These are phyloP conservation scores for Lipomyces anomalus DNA, from an alignment of 805 yeast genomes.

Conservation along the genomic window DNA sequence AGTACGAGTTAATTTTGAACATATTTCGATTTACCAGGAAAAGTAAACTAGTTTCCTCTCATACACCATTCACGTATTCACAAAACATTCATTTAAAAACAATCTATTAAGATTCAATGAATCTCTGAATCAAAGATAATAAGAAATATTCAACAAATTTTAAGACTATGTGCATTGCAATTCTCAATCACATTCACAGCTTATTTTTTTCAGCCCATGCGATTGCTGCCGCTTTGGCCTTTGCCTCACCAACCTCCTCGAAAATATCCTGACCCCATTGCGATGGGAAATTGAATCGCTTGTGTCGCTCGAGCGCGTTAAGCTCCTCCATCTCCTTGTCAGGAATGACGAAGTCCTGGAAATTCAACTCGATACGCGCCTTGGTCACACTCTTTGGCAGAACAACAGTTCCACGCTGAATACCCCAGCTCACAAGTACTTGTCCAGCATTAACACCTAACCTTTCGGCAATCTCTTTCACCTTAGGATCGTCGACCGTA, in stretches of 20 bases:
- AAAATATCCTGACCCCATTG: constrained; percentile 32
- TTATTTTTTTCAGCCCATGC: background rate
- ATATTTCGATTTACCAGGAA: too few species aligned
- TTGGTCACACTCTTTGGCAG: constrained; percentile 48
- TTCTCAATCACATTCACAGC: too few species aligned
- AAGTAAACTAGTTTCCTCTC: too few species aligned
- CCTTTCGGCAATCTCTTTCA: constrained; percentile 53
- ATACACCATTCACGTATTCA: too few species aligned
- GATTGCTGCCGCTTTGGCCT: constrained; percentile 8
- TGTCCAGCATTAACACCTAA: constrained; percentile 47
- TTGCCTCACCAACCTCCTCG: constrained; percentile 21
- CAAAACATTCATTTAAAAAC: too few species aligned
- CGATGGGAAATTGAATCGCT: constrained; percentile 30
- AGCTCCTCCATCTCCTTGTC: constrained; percentile 39
- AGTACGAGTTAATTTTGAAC: too few species aligned
- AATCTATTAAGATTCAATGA: too few species aligned
- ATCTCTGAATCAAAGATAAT: too few species aligned
- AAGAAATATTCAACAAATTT: too few species aligned
- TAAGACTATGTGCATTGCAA: too few species aligned
- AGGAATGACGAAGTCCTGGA: constrained; percentile 38
- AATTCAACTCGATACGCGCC: constrained; percentile 48
- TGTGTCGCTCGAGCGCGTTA: constrained; percentile 14
- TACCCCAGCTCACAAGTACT: constrained; percentile 51
- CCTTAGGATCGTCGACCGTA: constrained; percentile 23
- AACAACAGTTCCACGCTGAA: constrained; percentile 23